A percentile compares a stretch with the other conserved stretches of the same genome.
phyloP scores from a whole-genome alignment of 352 stramenopile species.

The Saprolegnia parasitica region DNA sequence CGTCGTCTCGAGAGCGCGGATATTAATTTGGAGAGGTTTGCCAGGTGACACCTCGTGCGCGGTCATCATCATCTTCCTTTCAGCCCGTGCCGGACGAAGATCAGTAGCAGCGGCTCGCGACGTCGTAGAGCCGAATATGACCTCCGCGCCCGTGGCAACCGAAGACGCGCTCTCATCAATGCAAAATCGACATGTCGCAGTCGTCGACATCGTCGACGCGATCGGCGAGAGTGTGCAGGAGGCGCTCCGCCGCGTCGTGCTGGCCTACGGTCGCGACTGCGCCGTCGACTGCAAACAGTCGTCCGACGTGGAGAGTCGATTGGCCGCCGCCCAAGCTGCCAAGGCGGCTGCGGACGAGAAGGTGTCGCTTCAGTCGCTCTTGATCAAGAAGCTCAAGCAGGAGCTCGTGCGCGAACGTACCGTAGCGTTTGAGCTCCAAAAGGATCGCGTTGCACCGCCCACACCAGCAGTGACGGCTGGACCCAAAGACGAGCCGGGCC shows the following conservation, averaged over 20 bases:
- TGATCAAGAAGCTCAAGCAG: constrained; percentile 10
- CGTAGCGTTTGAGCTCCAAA: constrained; percentile 3
- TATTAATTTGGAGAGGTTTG: constrained; percentile 11
- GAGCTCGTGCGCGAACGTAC: constrained; percentile 5
- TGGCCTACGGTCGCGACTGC: neutral
- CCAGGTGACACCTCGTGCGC: too few relatives aligned
- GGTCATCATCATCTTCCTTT: constrained; percentile 4
- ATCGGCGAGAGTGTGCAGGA: constrained; percentile 11
- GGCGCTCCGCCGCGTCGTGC: neutral
- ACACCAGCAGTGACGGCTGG: neutral
- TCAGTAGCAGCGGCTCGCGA: neutral
- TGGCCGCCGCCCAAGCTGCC: neutral
- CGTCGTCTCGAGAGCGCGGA: neutral
- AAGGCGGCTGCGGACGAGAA: neutral
- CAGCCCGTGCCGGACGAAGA: neutral
- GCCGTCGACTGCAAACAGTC: neutral
- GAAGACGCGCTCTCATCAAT: neutral
- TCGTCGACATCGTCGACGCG: constrained; percentile 3
- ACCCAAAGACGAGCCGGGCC: neutral
- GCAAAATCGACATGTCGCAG: neutral
- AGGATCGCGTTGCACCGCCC: constrained; percentile 1
- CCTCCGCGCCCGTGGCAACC: neutral
- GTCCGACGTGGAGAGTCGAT: neutral
- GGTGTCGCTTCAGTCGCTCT: neutral
- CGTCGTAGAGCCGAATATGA: neutral